phyloP scores from a whole-genome alignment of 352 stramenopile species.

The Globisporangium perplexum region DNA sequence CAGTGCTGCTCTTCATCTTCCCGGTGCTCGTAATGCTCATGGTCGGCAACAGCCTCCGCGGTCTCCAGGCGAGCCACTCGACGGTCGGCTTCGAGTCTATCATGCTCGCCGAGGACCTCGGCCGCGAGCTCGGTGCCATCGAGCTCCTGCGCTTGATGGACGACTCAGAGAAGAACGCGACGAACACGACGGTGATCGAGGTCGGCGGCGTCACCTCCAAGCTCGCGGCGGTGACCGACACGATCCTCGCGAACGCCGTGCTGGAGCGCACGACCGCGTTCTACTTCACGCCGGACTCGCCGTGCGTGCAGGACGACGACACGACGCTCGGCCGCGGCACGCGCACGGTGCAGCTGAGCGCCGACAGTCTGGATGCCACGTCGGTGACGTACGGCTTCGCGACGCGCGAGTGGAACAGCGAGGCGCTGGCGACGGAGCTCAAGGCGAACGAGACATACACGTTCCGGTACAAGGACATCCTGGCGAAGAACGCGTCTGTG shows the following conservation, averaged over 20 bases:
- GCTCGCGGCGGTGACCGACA: conserved; percentile 13
- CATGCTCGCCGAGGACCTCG: conserved; percentile 36
- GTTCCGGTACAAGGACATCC: conserved; percentile 12
- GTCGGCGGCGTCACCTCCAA: not conserved
- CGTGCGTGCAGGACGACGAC: conserved; percentile 25
- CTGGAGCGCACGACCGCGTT: conserved; percentile 22
- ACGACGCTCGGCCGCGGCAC: conserved; percentile 6
- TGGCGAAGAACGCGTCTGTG: conserved; percentile 2
- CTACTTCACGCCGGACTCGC: conserved; percentile 23
- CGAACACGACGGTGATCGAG: conserved; percentile 2
- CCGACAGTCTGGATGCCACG: conserved; percentile 34
- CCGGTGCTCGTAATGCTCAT: conserved; percentile 34
- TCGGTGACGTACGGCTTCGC: conserved; percentile 41
- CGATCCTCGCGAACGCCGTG: conserved; percentile 38
- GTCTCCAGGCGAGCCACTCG: conserved; percentile 41
- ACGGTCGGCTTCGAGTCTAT: conserved; percentile 40
- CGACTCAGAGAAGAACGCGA: conserved; percentile 6
- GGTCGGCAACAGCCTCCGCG: conserved; percentile 40
- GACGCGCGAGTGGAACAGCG: conserved; percentile 42
- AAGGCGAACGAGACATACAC: conserved; percentile 7
- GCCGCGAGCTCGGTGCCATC: conserved; percentile 25
- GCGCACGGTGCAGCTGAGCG: conserved; percentile 24
- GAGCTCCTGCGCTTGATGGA: conserved; percentile 17
- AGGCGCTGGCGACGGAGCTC: conserved; percentile 16
- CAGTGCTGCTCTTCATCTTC: conserved; percentile 23